Evolutionary conservation across 1,284 basidiomycete species (phyloP), one percentile per base, ranked within the genome.

Genomic region (Heterobasidion occidentale): DNA sequence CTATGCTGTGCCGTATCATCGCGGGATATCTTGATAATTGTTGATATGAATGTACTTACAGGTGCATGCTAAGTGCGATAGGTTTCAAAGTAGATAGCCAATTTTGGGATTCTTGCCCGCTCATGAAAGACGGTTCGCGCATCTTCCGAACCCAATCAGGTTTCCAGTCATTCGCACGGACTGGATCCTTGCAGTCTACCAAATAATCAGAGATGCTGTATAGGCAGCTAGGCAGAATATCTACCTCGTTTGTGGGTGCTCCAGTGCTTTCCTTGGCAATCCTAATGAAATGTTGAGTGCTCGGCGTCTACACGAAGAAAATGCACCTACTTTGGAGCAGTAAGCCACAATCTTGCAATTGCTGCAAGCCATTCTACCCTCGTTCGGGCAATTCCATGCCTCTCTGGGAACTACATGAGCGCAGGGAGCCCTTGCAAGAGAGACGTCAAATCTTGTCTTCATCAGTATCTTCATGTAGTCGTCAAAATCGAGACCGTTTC

Each of bases 271-370:
- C 45, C 51, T 55, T 71, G 70, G 51, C 70, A 71, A 15, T 61
- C 69, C 59, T 56, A 9, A 5, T 9, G 36, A 6, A 33, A 36
- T 8, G 14, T 19, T 36, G 15, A 15, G 27, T 34, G 15, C 15
- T 14, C 33, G 38, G 8, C 7, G 50, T 15, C 33, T 15, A 17
- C 17, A 20, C n/a, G n/a, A 20, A 9, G n/a, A n/a, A n/a, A 46
- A 6, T 11, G 20, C n/a, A 35, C 56, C 5, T 53, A 70, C 68
- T 62, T 70, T 68, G 1, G 73, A 75, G 56, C 73, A 75, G 54
- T 75, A 75, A 1, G 70, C 71, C 7, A 71, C 73, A 3, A 75
- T 57, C 56, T 63, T 71, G 54, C 73, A 75, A 12, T 51, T 62
- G 45, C 60, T 56, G 55, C 74, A 75, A 6, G 11, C 5, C 27